These are phyloP conservation scores for Phialemoniopsis sp. DNA, from an alignment of 2,329 filamentous ascomycete species.

Conservation along the genomic window DNA sequence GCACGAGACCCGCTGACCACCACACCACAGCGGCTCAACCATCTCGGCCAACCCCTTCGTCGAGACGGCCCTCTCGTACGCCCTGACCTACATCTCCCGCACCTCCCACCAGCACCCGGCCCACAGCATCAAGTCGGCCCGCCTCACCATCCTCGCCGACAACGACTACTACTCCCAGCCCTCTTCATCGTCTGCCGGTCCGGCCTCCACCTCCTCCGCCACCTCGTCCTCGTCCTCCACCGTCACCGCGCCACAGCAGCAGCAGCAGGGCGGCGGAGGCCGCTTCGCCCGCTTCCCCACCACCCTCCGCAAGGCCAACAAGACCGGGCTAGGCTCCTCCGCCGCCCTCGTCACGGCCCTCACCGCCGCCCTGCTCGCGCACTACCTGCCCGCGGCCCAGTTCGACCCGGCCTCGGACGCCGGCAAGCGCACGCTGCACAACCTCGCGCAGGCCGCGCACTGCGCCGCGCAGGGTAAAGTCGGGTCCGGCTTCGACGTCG, in stretches of 20 bases:
- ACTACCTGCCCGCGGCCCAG: constrained; percentile 58
- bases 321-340: constrained; percentile 92
- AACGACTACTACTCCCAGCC: constrained; percentile 90
- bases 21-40: constrained; percentile 32
- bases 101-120: constrained; percentile 28
- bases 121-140: constrained; percentile 59
- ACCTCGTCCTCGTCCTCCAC: constrained; percentile 18
- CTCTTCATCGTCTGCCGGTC: too few species aligned
- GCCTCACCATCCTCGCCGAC: constrained; percentile 86
- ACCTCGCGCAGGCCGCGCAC: constrained; percentile 89
- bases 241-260: constrained; percentile 17
- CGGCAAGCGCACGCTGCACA: constrained; percentile 69
- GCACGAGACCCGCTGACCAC: constrained; percentile 1
- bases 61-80: constrained; percentile 85
- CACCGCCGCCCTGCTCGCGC: constrained; percentile 69
- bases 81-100: constrained; percentile 71
- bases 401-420: constrained; percentile 54
- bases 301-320: constrained; percentile 74
- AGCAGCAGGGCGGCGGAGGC: constrained; percentile 19
- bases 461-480: constrained; percentile 97
- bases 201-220: constrained; percentile 26
- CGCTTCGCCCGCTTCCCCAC: constrained; percentile 78
- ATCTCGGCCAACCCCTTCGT: constrained; percentile 74
- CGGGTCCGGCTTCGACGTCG: constrained; percentile 93
- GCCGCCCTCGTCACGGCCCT: constrained; percentile 90